Evolutionary conservation across 2,329 filamentous ascomycete genomes (phyloP).

Genomic region (Fusarium ramigenum): DNA sequence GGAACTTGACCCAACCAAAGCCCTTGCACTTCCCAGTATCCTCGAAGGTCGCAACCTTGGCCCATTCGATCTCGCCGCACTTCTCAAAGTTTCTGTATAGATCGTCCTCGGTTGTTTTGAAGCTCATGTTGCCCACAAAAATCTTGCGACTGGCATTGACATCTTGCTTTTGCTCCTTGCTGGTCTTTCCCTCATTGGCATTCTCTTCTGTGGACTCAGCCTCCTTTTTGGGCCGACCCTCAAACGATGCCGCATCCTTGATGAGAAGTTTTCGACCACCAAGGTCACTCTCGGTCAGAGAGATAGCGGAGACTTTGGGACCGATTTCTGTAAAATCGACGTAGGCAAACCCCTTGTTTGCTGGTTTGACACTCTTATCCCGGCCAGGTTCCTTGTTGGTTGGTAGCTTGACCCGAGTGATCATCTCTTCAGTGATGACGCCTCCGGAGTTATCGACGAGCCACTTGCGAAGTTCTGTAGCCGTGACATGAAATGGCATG

Average conservation of each 20-base stretch:
- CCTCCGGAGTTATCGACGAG: constrained; percentile 77
- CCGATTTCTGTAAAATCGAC: constrained; percentile 82
- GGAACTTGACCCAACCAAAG: constrained; percentile 94
- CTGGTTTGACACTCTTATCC: constrained; percentile 46
- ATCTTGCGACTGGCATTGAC: constrained; percentile 79
- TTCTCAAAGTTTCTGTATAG: constrained; percentile 82
- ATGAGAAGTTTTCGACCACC: constrained; percentile 84
- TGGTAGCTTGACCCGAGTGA: constrained; percentile 87
- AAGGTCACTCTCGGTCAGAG: constrained; percentile 84
- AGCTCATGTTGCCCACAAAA: constrained; percentile 91
- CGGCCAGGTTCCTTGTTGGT: constrained; percentile 61
- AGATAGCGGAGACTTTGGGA: constrained; percentile 81
- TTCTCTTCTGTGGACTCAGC: constrained; percentile 46
- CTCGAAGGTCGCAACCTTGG: constrained; percentile 94
- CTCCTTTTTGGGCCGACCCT: constrained; percentile 82
- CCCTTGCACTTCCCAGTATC: constrained; percentile 98
- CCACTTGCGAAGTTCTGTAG: constrained; percentile 79
- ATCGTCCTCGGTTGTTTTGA: constrained; percentile 82
- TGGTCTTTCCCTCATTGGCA: constrained; percentile 46
- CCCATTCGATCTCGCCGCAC: constrained; percentile 83
- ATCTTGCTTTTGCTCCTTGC: constrained; percentile 49
- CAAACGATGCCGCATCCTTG: constrained; percentile 90
- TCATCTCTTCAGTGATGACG: constrained; percentile 71
- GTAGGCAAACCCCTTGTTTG: constrained; percentile 96
- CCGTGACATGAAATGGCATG: constrained; percentile 82